phyloP scores from a whole-genome alignment of 176 grass and related monocot genomes.

The Aegilops umbellulata region DNA sequence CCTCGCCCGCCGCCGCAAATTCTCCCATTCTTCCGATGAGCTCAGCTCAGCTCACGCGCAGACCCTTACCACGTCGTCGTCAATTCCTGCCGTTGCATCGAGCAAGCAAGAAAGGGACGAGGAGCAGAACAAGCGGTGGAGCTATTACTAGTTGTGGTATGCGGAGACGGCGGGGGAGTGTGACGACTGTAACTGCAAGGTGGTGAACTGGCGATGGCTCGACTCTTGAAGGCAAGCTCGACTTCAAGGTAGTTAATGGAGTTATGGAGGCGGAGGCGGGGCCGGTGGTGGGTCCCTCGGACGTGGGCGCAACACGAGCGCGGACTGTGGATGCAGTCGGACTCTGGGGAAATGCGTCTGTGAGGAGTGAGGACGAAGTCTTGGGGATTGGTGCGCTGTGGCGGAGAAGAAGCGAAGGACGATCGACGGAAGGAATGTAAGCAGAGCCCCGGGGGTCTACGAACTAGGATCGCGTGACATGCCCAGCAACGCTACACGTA shows the following conservation, averaged over 20 bases:
- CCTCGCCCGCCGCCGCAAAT: neutral
- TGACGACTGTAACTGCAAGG: conserved; percentile 43
- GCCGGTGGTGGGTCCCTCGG: conserved; percentile 18
- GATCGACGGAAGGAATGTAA: conserved; percentile 23
- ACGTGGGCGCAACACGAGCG: conserved; percentile 26
- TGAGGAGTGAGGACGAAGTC: conserved; percentile 2
- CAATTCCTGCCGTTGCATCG: neutral
- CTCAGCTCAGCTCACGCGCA: neutral
- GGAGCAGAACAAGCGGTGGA: neutral
- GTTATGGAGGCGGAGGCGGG: conserved; percentile 34
- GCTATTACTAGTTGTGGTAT: neutral
- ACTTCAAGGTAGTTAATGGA: conserved; percentile 37
- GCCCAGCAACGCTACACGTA: neutral
- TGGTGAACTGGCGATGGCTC: conserved; percentile 19
- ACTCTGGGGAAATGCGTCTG: neutral
- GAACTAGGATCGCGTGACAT: neutral
- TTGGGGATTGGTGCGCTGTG: conserved; percentile 37
- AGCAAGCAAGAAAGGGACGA: neutral
- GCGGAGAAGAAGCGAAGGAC: conserved; percentile 14
- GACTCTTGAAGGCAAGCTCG: conserved; percentile 5
- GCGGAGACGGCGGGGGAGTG: neutral
- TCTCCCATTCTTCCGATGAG: conserved; percentile 34
- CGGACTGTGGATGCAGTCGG: conserved; percentile 16
- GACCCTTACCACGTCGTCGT: neutral
- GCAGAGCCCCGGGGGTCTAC: neutral